Base-by-base conservation (phyloP, 768 basidiomycete genomes). In the Boletus insuetus region DNA sequence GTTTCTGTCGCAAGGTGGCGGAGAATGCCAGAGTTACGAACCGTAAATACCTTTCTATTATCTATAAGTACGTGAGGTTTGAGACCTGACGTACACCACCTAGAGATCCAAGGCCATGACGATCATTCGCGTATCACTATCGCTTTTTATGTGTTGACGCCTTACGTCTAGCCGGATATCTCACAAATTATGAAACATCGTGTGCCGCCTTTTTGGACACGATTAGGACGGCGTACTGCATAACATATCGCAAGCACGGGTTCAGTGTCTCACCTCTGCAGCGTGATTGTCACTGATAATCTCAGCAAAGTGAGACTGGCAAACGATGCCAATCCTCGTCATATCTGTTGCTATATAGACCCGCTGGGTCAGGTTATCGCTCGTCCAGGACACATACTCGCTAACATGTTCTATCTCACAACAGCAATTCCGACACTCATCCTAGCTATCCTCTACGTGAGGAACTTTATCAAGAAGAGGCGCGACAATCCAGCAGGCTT, bases 1-100 rank as follows among this genome's bases (percentile, higher is more conserved):
- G 89, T 47, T 94, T 89, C 64, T 91, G 79, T 93, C 41, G 83
- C 87, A 2, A 81, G 80, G 49, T 93, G 91, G 91, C 75, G 90
- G 61, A 91, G 91, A 3, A 88, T 86, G 64, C 91, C 91, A 34
- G 91, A 93, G 61, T 78, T 94, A 9, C 87, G 89, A 71, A 87
- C 84, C 4, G 88, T 89, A 59, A 53, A 69, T 40, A 49, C 47
- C 52, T 47, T 35, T 35, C 17, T 9, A 32, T 48, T 9, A 26
- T 29, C 19, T 16, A 35, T 29, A 29, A 29, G 29, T 35, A 35
- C 38, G 32, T 12, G 20, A 29, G 49, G 52, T 58, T 34, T 56
- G 51, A 61, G 63, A 43, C 55, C 64, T 59, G 65, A 63, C 63
- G 59, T 66, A 69, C 63, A 64, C 66, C 58, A 43, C 62, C 41